Conservation (phyloP, 371 early-diverging fungal genomes). For the Entomophthora muscae region DNA sequence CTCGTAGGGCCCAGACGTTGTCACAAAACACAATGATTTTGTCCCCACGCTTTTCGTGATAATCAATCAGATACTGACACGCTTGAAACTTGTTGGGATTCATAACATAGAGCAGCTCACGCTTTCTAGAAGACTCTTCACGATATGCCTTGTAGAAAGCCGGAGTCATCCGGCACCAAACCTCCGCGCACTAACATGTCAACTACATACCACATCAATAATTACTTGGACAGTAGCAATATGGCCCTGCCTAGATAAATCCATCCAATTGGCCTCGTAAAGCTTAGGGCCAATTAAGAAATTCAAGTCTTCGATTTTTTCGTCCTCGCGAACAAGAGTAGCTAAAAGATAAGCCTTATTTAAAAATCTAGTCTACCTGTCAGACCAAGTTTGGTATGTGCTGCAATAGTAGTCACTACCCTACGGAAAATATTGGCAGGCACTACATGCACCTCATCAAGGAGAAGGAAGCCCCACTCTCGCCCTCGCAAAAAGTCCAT, state of each 20-base stretch:
- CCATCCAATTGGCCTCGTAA: slow-evolving; percentile 99
- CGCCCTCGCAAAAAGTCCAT: slow-evolving; percentile 83
- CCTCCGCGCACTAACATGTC: slow-evolving; percentile 70
- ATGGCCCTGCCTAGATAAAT: slow-evolving; percentile 91
- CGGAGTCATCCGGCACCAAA: slow-evolving; percentile 99
- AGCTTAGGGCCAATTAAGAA: slow-evolving; percentile 99
- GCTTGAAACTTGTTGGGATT: slow-evolving; percentile 98
- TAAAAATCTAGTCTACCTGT: slow-evolving; percentile 26
- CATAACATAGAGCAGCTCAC: slow-evolving; percentile 87
- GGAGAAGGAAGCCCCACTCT: slow-evolving; percentile 97
- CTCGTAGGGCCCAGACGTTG: slow-evolving; percentile 90
- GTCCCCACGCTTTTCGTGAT: slow-evolving; percentile 95
- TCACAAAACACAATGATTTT: slow-evolving; percentile 99
- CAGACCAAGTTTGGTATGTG: slow-evolving; percentile 96
- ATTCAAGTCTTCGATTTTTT: slow-evolving; percentile 98
- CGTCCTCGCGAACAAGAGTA: slow-evolving; percentile 98
- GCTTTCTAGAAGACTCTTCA: slow-evolving; percentile 38
- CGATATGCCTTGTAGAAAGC: slow-evolving; percentile 97
- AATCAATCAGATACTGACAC: slow-evolving; percentile 93
- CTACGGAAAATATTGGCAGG: slow-evolving; percentile 99
- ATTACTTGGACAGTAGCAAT: slow-evolving; percentile 88
- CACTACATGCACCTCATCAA: slow-evolving; percentile 99
- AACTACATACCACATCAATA: background rate
- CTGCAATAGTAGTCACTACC: slow-evolving; percentile 87
- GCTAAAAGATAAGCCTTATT: slow-evolving; percentile 24